Evolutionary conservation across 2,329 filamentous ascomycete species (phyloP).

Genomic region (Drechslera avenae): DNA sequence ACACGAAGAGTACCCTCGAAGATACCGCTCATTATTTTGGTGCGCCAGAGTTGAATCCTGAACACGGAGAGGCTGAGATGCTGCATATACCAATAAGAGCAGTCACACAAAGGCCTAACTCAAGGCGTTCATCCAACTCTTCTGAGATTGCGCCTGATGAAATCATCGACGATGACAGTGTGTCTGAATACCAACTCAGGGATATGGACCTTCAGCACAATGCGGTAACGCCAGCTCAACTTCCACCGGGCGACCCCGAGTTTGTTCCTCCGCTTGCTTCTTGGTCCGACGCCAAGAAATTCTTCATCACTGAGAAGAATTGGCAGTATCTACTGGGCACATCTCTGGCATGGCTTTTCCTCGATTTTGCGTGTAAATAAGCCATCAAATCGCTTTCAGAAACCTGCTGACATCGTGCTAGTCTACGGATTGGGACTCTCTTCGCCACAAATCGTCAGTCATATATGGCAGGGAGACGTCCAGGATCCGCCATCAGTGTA

Average conservation of each 20-base stretch:
- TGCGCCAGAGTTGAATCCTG: slow-evolving; percentile 30
- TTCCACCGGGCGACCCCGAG: slow-evolving; percentile 50
- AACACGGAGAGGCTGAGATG: slow-evolving; percentile 40
- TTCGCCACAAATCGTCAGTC: slow-evolving; percentile 43
- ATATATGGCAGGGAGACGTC: slow-evolving; percentile 36
- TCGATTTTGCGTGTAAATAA: slow-evolving; percentile 42
- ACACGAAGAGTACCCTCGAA: slow-evolving; percentile 38
- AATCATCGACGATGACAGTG: slow-evolving; percentile 33
- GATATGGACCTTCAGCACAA: slow-evolving; percentile 11
- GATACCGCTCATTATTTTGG: slow-evolving; percentile 43
- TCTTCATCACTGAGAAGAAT: slow-evolving; percentile 44
- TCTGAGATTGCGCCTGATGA: slow-evolving; percentile 38
- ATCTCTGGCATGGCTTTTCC: slow-evolving; percentile 43
- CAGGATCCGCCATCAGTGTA: slow-evolving; percentile 26
- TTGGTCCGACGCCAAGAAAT: slow-evolving; percentile 38
- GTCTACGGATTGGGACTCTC: slow-evolving; percentile 45
- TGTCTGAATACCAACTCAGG: slow-evolving; percentile 25
- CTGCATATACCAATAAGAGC: slow-evolving; percentile 13
- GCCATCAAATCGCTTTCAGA: background rate
- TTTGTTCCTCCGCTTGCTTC: slow-evolving; percentile 51
- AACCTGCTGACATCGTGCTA: slow-evolving; percentile 3
- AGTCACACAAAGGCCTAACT: slow-evolving; percentile 3
- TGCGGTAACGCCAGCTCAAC: slow-evolving; percentile 5
- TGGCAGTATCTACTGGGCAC: slow-evolving; percentile 47
- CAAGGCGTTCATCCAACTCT: slow-evolving; percentile 25